Conservation (phyloP, 208 protist genomes). For the Acanthamoeba lugdunensis region DNA sequence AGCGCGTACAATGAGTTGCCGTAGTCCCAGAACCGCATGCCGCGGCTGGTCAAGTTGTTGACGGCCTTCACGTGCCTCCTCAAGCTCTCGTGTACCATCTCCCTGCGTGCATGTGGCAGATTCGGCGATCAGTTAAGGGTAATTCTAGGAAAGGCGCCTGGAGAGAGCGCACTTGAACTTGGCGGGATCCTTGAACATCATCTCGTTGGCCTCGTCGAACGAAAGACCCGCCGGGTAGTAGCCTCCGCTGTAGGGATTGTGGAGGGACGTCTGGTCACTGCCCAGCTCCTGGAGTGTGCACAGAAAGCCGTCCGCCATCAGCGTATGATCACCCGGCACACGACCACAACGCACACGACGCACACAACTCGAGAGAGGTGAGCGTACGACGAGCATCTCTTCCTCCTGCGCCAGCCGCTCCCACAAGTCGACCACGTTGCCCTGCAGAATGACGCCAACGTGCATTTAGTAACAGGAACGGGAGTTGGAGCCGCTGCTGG, state of each 20-base stretch:
- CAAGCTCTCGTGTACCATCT: conserved; percentile 88
- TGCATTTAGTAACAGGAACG: not conserved
- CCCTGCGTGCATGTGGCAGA: conserved; percentile 14
- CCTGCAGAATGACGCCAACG: conserved; percentile 62
- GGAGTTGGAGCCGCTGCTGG: too few relatives aligned
- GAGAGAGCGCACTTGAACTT: conserved; percentile 85
- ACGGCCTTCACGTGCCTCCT: conserved; percentile 87
- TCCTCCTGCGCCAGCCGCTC: conserved; percentile 80
- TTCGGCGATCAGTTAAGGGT: not conserved
- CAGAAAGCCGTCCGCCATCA: not conserved
- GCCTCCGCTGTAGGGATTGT: conserved; percentile 92
- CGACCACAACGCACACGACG: not conserved
- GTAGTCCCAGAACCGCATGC: conserved; percentile 90
- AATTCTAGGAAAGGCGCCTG: not conserved
- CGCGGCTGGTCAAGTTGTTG: conserved; percentile 81
- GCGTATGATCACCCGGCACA: not conserved
- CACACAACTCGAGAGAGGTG: not conserved
- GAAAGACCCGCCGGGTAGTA: conserved; percentile 90
- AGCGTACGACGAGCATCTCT: conserved; percentile 59
- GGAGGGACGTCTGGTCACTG: conserved; percentile 91
- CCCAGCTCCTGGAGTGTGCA: conserved; percentile 86
- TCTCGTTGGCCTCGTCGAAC: conserved; percentile 89
- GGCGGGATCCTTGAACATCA: conserved; percentile 89
- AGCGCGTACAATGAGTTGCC: conserved; percentile 88
- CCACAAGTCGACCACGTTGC: conserved; percentile 92